phyloP scores from a whole-genome alignment of 495 filamentous ascomycete genomes.

The Lophiotrema nucula region DNA sequence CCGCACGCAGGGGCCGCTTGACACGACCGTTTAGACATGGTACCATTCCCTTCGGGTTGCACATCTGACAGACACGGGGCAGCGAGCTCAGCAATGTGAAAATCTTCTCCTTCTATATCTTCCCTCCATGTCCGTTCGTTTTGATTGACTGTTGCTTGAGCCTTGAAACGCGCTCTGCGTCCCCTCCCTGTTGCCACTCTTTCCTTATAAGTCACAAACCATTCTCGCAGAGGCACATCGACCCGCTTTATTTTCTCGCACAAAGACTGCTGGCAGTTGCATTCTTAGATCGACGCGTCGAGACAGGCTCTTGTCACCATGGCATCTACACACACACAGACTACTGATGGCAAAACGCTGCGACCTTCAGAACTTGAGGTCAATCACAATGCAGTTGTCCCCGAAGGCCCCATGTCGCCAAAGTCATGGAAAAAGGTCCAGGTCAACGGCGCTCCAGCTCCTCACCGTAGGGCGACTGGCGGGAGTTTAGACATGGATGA shows the following conservation, averaged over 20 bases:
- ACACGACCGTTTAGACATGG: conserved; percentile 14
- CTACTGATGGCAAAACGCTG: conserved; percentile 17
- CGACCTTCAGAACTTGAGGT: conserved; percentile 21
- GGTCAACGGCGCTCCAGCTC: not conserved
- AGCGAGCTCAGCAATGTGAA: conserved; percentile 9
- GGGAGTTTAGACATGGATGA: conserved; percentile 28
- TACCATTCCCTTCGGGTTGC: not conserved
- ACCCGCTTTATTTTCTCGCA: conserved; percentile 11
- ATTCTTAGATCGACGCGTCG: not conserved
- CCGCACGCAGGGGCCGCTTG: conserved; percentile 22
- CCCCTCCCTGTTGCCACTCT: conserved; percentile 13
- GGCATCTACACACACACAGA: not conserved
- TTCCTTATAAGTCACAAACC: not conserved
- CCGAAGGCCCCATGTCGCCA: conserved; percentile 14
- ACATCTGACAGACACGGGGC: conserved; percentile 24
- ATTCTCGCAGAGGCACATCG: not conserved
- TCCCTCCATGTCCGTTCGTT: conserved; percentile 8
- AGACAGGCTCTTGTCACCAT: conserved; percentile 7
- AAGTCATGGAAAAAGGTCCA: conserved; percentile 15
- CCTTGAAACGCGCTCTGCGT: conserved; percentile 10
- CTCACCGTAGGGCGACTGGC: conserved; percentile 2
- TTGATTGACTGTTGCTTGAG: not conserved
- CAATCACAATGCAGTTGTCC: not conserved
- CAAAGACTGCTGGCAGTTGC: conserved; percentile 32
- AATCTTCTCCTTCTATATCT: conserved; percentile 28